phyloP scores from a whole-genome alignment of 1,284 basidiomycete species.

The Clitocybe nebularis region DNA sequence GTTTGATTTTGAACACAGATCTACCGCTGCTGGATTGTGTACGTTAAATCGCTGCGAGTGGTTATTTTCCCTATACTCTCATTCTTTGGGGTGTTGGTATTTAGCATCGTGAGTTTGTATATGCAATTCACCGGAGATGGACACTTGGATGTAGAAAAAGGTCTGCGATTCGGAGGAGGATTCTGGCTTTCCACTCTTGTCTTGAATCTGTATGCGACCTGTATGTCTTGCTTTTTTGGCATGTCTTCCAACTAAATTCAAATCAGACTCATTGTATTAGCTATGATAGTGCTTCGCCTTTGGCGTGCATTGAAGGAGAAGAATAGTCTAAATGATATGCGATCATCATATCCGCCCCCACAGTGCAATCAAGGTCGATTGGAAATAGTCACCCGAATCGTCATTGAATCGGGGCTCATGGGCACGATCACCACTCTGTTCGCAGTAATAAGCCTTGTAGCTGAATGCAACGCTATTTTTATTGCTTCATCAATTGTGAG shows the following conservation, averaged over 20 bases:
- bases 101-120: neutral
- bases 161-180: too few species aligned
- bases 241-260: neutral
- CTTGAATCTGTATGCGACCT: conserved; percentile 9
- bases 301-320: conserved; percentile 6
- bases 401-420: conserved; percentile 22
- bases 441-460: conserved; percentile 16
- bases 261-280: neutral
- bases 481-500: conserved; percentile 17
- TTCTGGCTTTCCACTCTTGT: conserved; percentile 4
- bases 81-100: neutral
- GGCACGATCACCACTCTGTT: conserved; percentile 16
- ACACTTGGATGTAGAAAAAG: too few species aligned
- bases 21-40: conserved; percentile 12
- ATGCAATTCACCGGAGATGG: too few species aligned
- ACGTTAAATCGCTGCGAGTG: conserved; percentile 4
- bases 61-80: conserved; percentile 4
- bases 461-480: conserved; percentile 14
- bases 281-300: conserved; percentile 9
- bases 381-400: conserved; percentile 7
- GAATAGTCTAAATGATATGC: neutral
- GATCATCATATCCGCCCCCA: neutral
- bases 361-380: neutral
- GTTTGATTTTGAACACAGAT: conserved; percentile 1
- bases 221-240: conserved; percentile 2